Base-by-base conservation (phyloP, 495 filamentous ascomycete genomes). In the Saxispiralis lemnorum region DNA sequence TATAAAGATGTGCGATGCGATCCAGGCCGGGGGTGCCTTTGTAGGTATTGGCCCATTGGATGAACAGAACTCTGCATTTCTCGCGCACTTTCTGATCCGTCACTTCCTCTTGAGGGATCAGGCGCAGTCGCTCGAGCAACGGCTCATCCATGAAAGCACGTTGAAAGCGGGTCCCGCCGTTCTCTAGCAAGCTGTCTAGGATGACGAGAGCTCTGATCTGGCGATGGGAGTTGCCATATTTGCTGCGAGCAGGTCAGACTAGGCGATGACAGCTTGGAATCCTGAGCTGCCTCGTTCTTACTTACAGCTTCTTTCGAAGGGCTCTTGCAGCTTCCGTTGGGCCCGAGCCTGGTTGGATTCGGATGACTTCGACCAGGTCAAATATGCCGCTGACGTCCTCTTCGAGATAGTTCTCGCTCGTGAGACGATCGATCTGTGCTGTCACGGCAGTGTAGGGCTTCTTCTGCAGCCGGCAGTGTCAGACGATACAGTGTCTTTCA, bases 361-460 rank as follows among this genome's bases (percentile, higher is more conserved):
- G 79, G 50, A 99, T 77, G 38, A 85, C 83, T 61, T 99, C 92
- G 48, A 96, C 78, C 18, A 99, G 73, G 56, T 96, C 88, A 35
- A 85, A 79, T 41, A 99, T 83, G 12, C 92, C 92, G 49, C 83
- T 77, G 28, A 86, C 69, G 53, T 96, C 92, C 60, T 96, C 79
- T 49, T 88, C 79, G 41, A 88, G 81, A 63, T 83, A 86, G 52
- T 79, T 69, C 62, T 94, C 87, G 58, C 82, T 79, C 10, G 86
- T 94, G 42, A 96, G 72, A 35, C 78, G 75, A 57, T 96, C 88
- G 48, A 99, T 77, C 42, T 83, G 81, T n/a, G 93, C 92, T 16
- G 88, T 92, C 48, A 96, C 76, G 9, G 92, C 84, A 43, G 92
- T 78, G 59, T 85, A 96, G 0, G 92, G 87, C 62, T 96, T 95